Conservation (phyloP, 2,329 filamentous ascomycete genomes). For the Parastagonospora avenae region DNA sequence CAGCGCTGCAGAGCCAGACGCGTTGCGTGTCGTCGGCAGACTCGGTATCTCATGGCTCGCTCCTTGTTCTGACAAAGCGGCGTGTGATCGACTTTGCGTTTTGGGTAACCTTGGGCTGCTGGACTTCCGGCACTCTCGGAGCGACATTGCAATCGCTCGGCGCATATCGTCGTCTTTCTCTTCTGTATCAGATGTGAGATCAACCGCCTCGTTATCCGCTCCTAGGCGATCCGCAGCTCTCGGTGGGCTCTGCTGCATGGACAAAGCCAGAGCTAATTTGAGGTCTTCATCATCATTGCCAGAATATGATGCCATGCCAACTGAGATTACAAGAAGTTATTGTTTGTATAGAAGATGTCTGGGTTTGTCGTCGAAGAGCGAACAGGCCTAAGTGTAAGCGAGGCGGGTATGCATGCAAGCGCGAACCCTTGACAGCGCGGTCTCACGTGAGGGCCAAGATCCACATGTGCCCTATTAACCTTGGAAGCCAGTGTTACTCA, state of each 20-base stretch:
- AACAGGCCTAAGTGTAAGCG: constrained; percentile 1
- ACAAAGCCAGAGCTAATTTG: constrained; percentile 35
- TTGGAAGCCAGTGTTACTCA: too few species aligned
- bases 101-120: background rate
- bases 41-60: background rate
- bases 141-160: constrained; percentile 36
- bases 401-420: background rate
- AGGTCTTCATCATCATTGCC: constrained; percentile 37
- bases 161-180: constrained; percentile 30
- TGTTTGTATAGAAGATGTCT: background rate
- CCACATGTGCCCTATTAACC: too few species aligned
- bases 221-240: background rate
- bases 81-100: background rate
- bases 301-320: constrained; percentile 22
- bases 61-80: background rate
- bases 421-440: too few species aligned
- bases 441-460: too few species aligned
- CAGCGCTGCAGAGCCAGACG: background rate
- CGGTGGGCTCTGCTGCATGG: constrained; percentile 26
- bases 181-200: constrained; percentile 23
- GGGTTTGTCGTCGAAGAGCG: too few species aligned
- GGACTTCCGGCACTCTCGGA: constrained; percentile 12
- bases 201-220: constrained; percentile 10
- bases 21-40: background rate
- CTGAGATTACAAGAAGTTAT: background rate